Evolutionary conservation across 2,329 filamentous ascomycete genomes (phyloP), one percentile per base, ranked within the genome.

Genomic region (Colletotrichum plurivorum): DNA sequence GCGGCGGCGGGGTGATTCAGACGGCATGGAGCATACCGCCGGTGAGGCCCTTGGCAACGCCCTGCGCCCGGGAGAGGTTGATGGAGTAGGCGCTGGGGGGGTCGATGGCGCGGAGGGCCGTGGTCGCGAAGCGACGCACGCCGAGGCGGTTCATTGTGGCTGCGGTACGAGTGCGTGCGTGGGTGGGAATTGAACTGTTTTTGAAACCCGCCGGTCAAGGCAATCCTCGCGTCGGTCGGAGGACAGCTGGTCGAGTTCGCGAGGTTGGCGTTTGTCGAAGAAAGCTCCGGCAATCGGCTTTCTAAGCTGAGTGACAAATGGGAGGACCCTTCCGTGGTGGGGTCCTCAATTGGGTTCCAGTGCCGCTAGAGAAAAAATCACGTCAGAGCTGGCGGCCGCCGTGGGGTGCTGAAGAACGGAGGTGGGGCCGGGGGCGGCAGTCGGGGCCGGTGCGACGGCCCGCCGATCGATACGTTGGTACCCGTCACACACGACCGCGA

Each of bases 21-120:
- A 59, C 46, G 22, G 6, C 27, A 22, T 36, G 20, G 39, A 31
- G 70, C 82, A 71, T 87, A 96, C 94, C 94, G 84, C 93, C 94
- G 63, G 94, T 90, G 74, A 98, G 87, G 54, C 94, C 92, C 78
- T 92, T 88, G 57, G 93, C 91, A 67, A 94, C 83, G 65, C 93
- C 92, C 80, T 97, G 94, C 36, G 93, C 93, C 77, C 90, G 90
- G 49, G 94, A 94, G 68, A 97, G 90, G 71, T 87, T 87, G 70
- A 95, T 84, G 31, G 90, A 90, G 76, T 93, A 89, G 53, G 88
- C 76, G 79, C 84, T 84, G 46, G 86, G 85, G 51, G 79, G 78
- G 65, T 79, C 79, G 8, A 80, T 79, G 59, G 81, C 79, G 69
- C 82, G 83, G 69, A 82, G 82, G 69, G 89, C 88, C 69, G 88